phyloP scores from a whole-genome alignment of 1,284 basidiomycete species.

The Ustilago bromivora region DNA sequence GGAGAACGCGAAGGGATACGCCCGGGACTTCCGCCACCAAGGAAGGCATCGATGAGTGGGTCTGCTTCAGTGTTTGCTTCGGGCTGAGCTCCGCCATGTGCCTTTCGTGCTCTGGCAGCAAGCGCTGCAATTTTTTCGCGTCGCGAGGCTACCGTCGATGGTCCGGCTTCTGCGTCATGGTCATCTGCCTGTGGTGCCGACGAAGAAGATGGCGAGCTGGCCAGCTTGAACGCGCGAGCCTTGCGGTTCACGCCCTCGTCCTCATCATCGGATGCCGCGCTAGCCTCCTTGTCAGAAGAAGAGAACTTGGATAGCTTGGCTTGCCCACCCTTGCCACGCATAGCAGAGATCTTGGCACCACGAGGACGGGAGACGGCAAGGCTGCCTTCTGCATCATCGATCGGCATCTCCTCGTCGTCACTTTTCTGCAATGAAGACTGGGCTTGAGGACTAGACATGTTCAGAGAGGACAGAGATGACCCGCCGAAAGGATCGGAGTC shows the following conservation, averaged over 20 bases:
- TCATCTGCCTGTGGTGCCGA: slow-evolving; percentile 7
- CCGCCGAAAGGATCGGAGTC: slow-evolving; percentile 40
- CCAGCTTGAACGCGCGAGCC: slow-evolving; percentile 33
- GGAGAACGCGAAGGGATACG: slow-evolving; percentile 31
- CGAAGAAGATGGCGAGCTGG: slow-evolving; percentile 25
- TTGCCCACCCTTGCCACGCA: slow-evolving; percentile 31
- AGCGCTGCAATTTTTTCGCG: slow-evolving; percentile 41
- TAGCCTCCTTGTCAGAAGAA: slow-evolving; percentile 18
- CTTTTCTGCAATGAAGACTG: slow-evolving; percentile 14
- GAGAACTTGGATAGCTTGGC: slow-evolving; percentile 25
- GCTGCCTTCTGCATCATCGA: slow-evolving; percentile 15
- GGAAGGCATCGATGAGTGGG: slow-evolving; percentile 32
- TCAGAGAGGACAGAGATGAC: slow-evolving; percentile 28
- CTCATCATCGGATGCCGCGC: slow-evolving; percentile 17
- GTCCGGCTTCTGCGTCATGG: slow-evolving; percentile 10
- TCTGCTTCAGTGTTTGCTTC: slow-evolving; percentile 15
- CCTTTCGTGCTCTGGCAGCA: slow-evolving; percentile 28
- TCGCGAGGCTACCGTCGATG: slow-evolving; percentile 14
- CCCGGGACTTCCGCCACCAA: slow-evolving; percentile 14
- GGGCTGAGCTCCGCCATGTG: slow-evolving; percentile 14
- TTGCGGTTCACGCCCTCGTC: slow-evolving; percentile 15
- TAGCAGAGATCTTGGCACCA: slow-evolving; percentile 38
- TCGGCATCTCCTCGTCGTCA: slow-evolving; percentile 10
- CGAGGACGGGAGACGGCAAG: slow-evolving; percentile 27
- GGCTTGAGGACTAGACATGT: slow-evolving; percentile 33